Evolutionary conservation across 2,329 filamentous ascomycete species (phyloP).

Genomic region (Botrytis porri): DNA sequence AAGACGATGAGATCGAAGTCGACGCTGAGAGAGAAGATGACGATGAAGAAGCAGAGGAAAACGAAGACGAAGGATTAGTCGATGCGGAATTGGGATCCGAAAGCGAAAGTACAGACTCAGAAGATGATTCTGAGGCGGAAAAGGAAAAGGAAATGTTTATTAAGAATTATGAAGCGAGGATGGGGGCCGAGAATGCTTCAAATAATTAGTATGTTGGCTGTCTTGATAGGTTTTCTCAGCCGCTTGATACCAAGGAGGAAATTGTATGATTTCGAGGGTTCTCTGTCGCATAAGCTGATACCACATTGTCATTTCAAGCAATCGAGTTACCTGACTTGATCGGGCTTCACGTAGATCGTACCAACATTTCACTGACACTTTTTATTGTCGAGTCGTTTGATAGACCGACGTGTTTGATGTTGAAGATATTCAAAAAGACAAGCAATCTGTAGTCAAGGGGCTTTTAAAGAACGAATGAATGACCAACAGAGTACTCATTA

Average conservation of each 20-base stretch:
- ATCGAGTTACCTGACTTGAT: not conserved
- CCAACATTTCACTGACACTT: not conserved
- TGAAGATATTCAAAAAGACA: not conserved
- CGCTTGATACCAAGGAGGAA: not conserved
- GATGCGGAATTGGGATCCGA: constrained; percentile 16
- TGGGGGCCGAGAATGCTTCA: not conserved
- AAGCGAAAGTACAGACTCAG: constrained; percentile 15
- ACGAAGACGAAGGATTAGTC: not conserved
- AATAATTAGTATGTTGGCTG: not conserved
- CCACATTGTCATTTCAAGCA: not conserved
- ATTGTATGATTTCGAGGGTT: not conserved
- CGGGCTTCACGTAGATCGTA: not conserved
- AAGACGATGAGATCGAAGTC: not conserved
- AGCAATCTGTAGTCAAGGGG: not conserved
- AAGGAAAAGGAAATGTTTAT: constrained; percentile 20
- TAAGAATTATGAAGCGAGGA: constrained; percentile 14
- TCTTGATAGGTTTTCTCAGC: not conserved
- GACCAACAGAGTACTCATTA: not conserved
- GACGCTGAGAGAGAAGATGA: constrained; percentile 2
- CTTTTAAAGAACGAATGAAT: not conserved
- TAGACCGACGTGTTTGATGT: not conserved
- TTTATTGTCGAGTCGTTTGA: not conserved
- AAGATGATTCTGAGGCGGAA: constrained; percentile 19
- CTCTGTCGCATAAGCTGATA: not conserved
- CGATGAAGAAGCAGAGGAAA: constrained; percentile 4